Percentiles rank a stretch among this genome's conserved stretches.
phyloP scores from a whole-genome alignment of 495 filamentous ascomycete genomes.

The Xylona heveae region DNA sequence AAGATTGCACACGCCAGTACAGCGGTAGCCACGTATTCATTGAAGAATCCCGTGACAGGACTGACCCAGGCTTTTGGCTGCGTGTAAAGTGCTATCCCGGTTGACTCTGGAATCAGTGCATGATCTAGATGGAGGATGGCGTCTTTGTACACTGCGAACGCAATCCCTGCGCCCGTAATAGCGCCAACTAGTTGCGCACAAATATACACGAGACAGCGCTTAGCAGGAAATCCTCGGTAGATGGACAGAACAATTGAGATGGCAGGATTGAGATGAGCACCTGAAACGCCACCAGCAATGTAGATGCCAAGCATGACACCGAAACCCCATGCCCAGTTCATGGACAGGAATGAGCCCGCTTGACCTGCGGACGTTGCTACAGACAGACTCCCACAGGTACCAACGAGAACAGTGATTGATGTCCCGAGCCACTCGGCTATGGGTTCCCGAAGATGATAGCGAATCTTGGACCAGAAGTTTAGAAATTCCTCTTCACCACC shows the following conservation, averaged over 20 bases:
- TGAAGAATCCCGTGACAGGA: conserved; percentile 25
- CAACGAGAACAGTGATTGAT: conserved; percentile 16
- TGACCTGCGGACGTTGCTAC: conserved; percentile 21
- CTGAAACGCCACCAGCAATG: conserved; percentile 31
- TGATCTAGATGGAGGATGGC: conserved; percentile 20
- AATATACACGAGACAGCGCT: conserved; percentile 25
- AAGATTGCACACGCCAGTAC: conserved; percentile 25
- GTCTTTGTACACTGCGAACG: conserved; percentile 27
- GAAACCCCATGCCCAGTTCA: conserved; percentile 31
- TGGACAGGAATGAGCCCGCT: conserved; percentile 23
- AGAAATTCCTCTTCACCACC: neutral
- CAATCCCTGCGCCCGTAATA: conserved; percentile 20
- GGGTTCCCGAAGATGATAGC: conserved; percentile 25
- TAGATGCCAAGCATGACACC: conserved; percentile 36
- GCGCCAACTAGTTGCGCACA: conserved; percentile 25
- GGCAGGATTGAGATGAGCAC: conserved; percentile 29
- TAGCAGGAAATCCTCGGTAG: conserved; percentile 28
- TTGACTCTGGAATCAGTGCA: conserved; percentile 9
- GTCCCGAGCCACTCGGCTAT: conserved; percentile 22
- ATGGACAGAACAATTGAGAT: conserved; percentile 27
- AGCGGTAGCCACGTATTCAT: conserved; percentile 25
- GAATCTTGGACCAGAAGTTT: conserved; percentile 24
- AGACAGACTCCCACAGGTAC: conserved; percentile 25
- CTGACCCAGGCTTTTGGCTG: conserved; percentile 23
- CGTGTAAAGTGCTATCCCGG: conserved; percentile 19